Evolutionary conservation across 306 rosid species (phyloP).

Genomic region (Bauhinia variegata): DNA sequence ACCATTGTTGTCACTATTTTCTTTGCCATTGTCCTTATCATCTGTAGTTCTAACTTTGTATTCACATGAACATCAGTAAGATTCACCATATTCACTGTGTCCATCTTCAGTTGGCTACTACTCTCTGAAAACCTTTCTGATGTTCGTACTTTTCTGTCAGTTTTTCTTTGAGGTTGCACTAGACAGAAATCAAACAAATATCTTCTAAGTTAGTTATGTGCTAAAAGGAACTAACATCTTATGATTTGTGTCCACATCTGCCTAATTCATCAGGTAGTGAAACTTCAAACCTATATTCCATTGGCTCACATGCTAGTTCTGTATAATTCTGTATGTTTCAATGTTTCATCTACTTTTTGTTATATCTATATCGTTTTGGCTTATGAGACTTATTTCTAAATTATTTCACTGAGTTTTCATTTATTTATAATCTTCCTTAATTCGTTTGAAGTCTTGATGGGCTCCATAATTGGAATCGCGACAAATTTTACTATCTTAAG

Average conservation of each 20-base stretch:
- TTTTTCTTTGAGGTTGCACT: neutral
- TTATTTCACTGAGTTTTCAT: neutral
- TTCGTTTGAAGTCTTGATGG: slow-evolving; percentile 67
- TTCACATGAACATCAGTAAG: no score
- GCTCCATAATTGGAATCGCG: slow-evolving; percentile 71
- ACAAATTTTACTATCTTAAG: slow-evolving; percentile 77
- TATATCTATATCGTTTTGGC: neutral
- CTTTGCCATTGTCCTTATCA: neutral
- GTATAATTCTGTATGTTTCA: neutral
- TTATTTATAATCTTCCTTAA: slow-evolving; percentile 46
- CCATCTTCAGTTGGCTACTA: neutral
- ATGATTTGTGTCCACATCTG: slow-evolving; percentile 1
- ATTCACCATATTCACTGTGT: no score
- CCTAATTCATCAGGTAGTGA: neutral
- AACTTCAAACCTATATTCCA: neutral
- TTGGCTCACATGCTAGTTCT: neutral
- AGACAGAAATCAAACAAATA: neutral
- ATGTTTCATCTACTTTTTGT: no score
- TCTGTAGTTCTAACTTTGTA: no score
- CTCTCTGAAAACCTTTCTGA: slow-evolving; percentile 16
- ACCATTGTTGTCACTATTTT: slow-evolving; percentile 23
- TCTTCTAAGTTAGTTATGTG: slow-evolving; percentile 6
- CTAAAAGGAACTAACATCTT: neutral
- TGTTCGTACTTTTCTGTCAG: neutral
- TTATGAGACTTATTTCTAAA: no score